Conservation (phyloP, 2,329 filamentous ascomycete genomes). For the Blastomyces parvus region DNA sequence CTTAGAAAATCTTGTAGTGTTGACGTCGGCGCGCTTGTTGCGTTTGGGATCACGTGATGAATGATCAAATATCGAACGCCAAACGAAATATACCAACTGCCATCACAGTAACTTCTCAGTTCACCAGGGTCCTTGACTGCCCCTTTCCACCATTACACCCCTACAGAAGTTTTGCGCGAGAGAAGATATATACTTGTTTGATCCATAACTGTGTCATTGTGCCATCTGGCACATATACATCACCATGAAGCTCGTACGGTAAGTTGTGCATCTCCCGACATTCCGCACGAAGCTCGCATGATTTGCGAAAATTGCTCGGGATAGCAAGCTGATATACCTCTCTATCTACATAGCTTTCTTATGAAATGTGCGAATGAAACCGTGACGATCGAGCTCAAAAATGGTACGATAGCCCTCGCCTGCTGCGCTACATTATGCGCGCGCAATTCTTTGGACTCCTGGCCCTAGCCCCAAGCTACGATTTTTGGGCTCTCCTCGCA, state of each 20-base stretch:
- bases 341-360: conserved; percentile 59
- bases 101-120: background rate
- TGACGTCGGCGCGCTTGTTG: background rate
- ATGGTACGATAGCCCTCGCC: conserved; percentile 63
- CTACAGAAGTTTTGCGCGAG: background rate
- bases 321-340: background rate
- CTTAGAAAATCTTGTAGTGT: background rate
- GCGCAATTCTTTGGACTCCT: conserved; percentile 35
- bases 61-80: background rate
- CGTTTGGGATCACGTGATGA: background rate
- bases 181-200: background rate
- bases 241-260: conserved; percentile 97
- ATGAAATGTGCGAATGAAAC: conserved; percentile 99
- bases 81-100: background rate
- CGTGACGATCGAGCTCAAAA: conserved; percentile 96
- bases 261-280: conserved; percentile 31
- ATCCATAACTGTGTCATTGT: background rate
- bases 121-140: background rate
- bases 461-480: background rate
- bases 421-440: conserved; percentile 94
- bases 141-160: background rate
- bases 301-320: background rate
- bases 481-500: background rate
- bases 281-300: background rate
- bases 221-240: conserved; percentile 6